Evolutionary conservation across 2,329 filamentous ascomycete species (phyloP).

Genomic region (Cryphonectria japonica): DNA sequence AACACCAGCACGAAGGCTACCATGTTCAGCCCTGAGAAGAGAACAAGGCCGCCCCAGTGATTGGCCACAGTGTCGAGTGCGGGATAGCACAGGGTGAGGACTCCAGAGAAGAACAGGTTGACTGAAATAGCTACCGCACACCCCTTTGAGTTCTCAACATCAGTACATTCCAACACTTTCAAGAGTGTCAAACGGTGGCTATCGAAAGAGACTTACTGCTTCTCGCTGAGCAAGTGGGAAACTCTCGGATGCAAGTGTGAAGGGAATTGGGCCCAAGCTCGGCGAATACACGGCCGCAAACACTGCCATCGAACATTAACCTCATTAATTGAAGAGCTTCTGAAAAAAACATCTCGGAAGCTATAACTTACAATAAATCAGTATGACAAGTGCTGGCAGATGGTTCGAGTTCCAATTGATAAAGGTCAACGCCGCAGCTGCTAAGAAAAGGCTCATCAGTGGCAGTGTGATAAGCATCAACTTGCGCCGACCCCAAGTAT

Average conservation of each 20-base stretch:
- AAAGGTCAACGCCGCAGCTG: conserved; percentile 43
- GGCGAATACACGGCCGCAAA: conserved; percentile 50
- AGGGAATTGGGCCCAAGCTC: conserved; percentile 50
- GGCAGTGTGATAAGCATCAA: conserved; percentile 50
- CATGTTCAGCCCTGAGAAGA: conserved; percentile 52
- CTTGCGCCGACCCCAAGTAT: conserved; percentile 46
- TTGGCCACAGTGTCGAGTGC: conserved; percentile 33
- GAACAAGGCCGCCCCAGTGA: conserved; percentile 43
- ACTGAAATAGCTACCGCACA: conserved; percentile 52
- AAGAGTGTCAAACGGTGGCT: not conserved
- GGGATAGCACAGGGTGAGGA: conserved; percentile 49
- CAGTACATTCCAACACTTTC: not conserved
- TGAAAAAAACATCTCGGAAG: not conserved
- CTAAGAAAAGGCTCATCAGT: conserved; percentile 48
- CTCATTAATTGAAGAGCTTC: too few species aligned
- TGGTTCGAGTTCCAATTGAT: conserved; percentile 32
- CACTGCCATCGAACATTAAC: conserved; percentile 32
- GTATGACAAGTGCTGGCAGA: conserved; percentile 39
- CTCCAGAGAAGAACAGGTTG: conserved; percentile 52
- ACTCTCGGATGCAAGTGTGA: conserved; percentile 54
- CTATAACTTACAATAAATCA: conserved; percentile 39
- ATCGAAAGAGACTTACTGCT: conserved; percentile 35
- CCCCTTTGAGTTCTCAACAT: conserved; percentile 35
- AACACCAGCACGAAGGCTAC: conserved; percentile 51
- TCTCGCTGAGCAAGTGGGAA: conserved; percentile 55